Conservation (phyloP, 2,329 filamentous ascomycete genomes). For the Septoria linicola region DNA sequence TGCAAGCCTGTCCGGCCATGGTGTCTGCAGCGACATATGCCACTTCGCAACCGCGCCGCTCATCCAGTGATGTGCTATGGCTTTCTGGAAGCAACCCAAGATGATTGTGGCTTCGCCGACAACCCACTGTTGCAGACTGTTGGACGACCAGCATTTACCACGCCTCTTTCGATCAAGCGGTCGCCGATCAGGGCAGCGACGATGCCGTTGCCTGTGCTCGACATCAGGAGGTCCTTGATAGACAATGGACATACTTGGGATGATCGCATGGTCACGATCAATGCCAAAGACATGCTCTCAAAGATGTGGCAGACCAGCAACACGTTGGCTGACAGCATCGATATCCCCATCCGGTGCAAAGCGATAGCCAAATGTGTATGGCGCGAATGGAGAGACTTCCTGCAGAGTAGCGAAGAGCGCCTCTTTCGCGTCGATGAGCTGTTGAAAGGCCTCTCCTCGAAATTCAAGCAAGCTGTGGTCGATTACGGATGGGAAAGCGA, state of each 20-base stretch:
- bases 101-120: neutral
- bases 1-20: slow-evolving; percentile 1
- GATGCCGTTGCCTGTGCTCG: neutral
- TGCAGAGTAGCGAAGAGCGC: slow-evolving; percentile 9
- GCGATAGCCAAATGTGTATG: slow-evolving; percentile 22
- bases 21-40: slow-evolving; percentile 14
- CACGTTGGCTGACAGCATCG: neutral
- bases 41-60: slow-evolving; percentile 15
- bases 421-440: slow-evolving; percentile 7
- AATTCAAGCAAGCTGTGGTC: slow-evolving; percentile 10
- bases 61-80: slow-evolving; percentile 2
- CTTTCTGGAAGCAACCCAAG: neutral
- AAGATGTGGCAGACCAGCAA: slow-evolving; percentile 14
- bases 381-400: slow-evolving; percentile 20
- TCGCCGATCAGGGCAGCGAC: neutral
- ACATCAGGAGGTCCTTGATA: neutral
- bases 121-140: neutral
- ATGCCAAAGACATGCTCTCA: slow-evolving; percentile 16
- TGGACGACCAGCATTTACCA: neutral
- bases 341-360: slow-evolving; percentile 15
- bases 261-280: slow-evolving; percentile 2
- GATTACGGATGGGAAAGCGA: slow-evolving; percentile 16
- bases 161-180: neutral
- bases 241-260: neutral
- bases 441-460: slow-evolving; percentile 7